phyloP scores from a whole-genome alignment of 106 monocot genomes.

The Narthecium ossifragum region DNA sequence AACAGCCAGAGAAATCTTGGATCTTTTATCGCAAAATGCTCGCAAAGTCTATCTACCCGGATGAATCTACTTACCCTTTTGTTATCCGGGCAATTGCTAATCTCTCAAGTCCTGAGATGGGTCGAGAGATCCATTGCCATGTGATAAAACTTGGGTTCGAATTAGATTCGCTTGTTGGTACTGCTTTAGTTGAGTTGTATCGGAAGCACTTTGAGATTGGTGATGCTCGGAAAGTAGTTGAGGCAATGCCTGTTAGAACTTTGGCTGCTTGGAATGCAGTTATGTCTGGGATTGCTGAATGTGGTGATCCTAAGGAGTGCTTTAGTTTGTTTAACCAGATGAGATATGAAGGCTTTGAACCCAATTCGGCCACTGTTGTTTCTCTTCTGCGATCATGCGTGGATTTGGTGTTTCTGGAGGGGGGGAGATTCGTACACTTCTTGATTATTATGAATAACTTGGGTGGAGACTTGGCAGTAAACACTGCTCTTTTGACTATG shows the following conservation, averaged over 20 bases:
- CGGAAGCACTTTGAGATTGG: not conserved
- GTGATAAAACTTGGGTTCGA: conserved; percentile 17
- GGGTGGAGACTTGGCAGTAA: conserved; percentile 7
- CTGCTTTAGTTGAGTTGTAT: conserved; percentile 10
- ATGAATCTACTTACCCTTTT: not conserved
- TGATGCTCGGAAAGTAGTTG: conserved; percentile 3
- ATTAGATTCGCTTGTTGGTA: not conserved
- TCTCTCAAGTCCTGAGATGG: not conserved
- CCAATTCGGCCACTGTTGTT: conserved; percentile 16
- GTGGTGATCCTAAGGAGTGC: conserved; percentile 3
- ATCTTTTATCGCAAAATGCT: conserved; percentile 11
- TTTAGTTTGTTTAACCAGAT: conserved; percentile 13
- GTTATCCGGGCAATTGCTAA: not conserved
- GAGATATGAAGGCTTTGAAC: conserved; percentile 16
- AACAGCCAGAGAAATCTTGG: not conserved
- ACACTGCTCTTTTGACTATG: conserved; percentile 31
- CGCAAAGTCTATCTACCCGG: not conserved
- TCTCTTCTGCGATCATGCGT: conserved; percentile 14
- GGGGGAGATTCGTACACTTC: conserved; percentile 13
- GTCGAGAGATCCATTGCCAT: conserved; percentile 13
- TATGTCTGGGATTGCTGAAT: conserved; percentile 4
- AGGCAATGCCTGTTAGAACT: not conserved
- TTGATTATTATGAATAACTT: conserved; percentile 18
- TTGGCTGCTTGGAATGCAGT: conserved; percentile 17
- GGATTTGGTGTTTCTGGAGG: conserved; percentile 8